Percentiles rank a stretch among this genome's conserved stretches.
Evolutionary conservation across 495 filamentous ascomycete genomes (phyloP).

Genomic region (Trichoderma virens): DNA sequence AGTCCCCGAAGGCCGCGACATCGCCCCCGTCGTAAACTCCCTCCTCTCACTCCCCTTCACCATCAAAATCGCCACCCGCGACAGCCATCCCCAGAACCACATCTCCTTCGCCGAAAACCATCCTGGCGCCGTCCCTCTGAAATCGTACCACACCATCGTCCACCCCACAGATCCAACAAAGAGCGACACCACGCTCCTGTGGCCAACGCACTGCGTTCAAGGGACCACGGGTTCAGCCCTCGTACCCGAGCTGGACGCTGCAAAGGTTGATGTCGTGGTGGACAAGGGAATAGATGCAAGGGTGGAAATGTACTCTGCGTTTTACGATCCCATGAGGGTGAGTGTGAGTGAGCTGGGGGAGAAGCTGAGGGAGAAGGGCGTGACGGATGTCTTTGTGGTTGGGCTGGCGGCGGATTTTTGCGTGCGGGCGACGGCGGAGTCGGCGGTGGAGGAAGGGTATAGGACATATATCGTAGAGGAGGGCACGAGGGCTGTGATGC

Average conservation of each 20-base stretch:
- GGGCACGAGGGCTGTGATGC: slow-evolving; percentile 62
- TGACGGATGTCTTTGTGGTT: slow-evolving; percentile 73
- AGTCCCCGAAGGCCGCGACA: slow-evolving; percentile 60
- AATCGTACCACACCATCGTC: slow-evolving; percentile 49
- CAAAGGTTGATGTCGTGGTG: slow-evolving; percentile 53
- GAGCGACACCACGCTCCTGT: slow-evolving; percentile 61
- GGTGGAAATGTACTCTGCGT: slow-evolving; percentile 89
- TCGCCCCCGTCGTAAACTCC: slow-evolving; percentile 63
- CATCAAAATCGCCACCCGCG: slow-evolving; percentile 72
- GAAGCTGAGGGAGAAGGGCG: slow-evolving; percentile 44
- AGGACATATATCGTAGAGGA: slow-evolving; percentile 70
- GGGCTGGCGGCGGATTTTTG: slow-evolving; percentile 88
- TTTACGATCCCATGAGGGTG: slow-evolving; percentile 64
- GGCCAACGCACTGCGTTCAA: slow-evolving; percentile 86
- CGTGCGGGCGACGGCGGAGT: slow-evolving; percentile 70
- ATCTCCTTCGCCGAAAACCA: slow-evolving; percentile 88
- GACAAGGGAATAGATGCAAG: slow-evolving; percentile 67
- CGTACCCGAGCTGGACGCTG: slow-evolving; percentile 60
- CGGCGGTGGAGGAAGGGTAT: slow-evolving; percentile 69
- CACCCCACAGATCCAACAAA: slow-evolving; percentile 62
- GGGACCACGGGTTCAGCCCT: slow-evolving; percentile 64
- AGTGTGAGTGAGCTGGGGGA: slow-evolving; percentile 53
- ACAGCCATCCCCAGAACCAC: slow-evolving; percentile 80
- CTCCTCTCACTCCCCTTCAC: slow-evolving; percentile 68
- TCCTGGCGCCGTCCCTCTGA: slow-evolving; percentile 56